phyloP scores from a whole-genome alignment of 345 rosid genomes.

The Noccaea bulbosa region DNA sequence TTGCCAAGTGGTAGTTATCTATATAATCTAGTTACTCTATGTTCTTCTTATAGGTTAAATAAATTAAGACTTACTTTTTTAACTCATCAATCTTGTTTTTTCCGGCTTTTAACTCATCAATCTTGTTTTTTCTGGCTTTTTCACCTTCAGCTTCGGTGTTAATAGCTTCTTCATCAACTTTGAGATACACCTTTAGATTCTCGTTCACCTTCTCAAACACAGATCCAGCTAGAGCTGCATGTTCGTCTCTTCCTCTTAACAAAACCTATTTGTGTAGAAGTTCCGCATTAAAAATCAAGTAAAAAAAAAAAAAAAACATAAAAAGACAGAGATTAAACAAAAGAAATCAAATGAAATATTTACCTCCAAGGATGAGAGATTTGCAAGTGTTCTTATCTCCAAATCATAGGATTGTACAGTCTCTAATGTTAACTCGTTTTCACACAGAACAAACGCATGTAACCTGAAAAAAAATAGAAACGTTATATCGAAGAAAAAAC shows the following conservation, averaged over 20 bases:
- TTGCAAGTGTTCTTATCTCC: conserved; percentile 78
- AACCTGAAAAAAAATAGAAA: conserved; percentile 49
- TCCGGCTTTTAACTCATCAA: conserved; percentile 67
- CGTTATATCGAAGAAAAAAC: background rate
- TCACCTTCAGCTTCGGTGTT: conserved; percentile 64
- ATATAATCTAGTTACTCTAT: background rate
- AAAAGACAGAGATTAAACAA: background rate
- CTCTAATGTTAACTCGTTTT: conserved; percentile 55
- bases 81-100: conserved; percentile 67
- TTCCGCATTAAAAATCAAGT: background rate
- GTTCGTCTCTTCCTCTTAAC: conserved; percentile 48
- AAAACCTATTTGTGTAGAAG: conserved; percentile 56
- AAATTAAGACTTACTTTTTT: conserved; percentile 56
- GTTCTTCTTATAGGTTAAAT: background rate
- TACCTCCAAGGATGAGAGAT: conserved; percentile 73
- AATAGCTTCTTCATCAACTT: conserved; percentile 59
- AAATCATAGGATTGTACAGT: conserved; percentile 58
- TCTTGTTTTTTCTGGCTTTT: conserved; percentile 65
- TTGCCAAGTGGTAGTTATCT: no score
- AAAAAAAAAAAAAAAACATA: background rate
- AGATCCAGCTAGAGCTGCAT: conserved; percentile 71
- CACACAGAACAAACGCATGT: conserved; percentile 86
- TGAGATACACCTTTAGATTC: conserved; percentile 76
- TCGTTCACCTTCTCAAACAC: conserved; percentile 80
- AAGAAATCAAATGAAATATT: background rate